Evolutionary conservation across 129 eudicot species (phyloP).

Genomic region (Saposhnikovia divaricata): DNA sequence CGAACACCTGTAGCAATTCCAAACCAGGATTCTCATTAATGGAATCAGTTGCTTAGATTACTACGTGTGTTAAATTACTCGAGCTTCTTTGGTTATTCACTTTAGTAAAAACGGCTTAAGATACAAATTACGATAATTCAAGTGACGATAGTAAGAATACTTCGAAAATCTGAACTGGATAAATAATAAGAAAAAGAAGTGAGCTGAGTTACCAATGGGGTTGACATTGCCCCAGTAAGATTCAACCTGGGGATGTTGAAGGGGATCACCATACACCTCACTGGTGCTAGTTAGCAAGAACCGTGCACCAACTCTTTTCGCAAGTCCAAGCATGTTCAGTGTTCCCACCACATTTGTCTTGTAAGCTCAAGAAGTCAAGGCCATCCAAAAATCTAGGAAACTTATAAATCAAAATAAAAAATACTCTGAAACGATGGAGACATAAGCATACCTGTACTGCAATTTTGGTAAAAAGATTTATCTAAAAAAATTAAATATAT

Average conservation of each 20-base stretch:
- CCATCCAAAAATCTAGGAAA: neutral
- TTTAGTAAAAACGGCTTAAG: no score
- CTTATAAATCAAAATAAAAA: neutral
- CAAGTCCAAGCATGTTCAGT: slow-evolving; percentile 48
- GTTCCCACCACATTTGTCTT: slow-evolving; percentile 39
- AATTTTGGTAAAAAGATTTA: neutral
- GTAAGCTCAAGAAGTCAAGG: slow-evolving; percentile 18
- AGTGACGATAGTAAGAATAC: neutral
- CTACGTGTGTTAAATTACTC: neutral
- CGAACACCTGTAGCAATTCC: slow-evolving; percentile 40
- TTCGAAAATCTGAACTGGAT: neutral
- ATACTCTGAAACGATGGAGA: neutral
- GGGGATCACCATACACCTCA: slow-evolving; percentile 84
- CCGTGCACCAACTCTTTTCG: slow-evolving; percentile 45
- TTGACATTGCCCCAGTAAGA: slow-evolving; percentile 68
- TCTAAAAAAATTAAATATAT: no score
- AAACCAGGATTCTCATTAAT: neutral
- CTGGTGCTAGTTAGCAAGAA: slow-evolving; percentile 31
- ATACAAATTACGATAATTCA: neutral
- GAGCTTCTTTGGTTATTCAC: neutral
- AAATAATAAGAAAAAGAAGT: neutral
- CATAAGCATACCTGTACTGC: neutral
- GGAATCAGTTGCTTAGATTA: slow-evolving; percentile 6
- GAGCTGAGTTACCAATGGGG: slow-evolving; percentile 17
- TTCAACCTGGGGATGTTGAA: slow-evolving; percentile 72